These are phyloP conservation scores for Euphorbia pulcherrima DNA, from an alignment of 345 rosid species.

Conservation along the genomic window DNA sequence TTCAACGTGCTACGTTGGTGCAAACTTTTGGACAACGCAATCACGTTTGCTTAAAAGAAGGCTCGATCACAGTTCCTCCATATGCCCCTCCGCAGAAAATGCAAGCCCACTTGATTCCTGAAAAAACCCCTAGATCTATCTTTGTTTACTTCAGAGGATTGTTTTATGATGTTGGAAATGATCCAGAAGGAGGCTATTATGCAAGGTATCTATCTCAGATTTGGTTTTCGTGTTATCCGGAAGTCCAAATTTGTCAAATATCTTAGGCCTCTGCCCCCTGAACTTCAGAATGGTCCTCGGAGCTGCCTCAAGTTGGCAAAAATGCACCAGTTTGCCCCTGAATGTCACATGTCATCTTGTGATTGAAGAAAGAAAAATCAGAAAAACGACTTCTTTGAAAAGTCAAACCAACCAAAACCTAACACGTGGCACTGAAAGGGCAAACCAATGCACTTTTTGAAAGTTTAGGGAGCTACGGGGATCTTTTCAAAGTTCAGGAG, in stretches of 20 bases:
- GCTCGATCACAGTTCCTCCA: slow-evolving; percentile 88
- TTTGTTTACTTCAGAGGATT: slow-evolving; percentile 92
- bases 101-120: slow-evolving; percentile 77
- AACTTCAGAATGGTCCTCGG: no score
- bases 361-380: no score
- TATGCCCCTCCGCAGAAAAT: slow-evolving; percentile 96
- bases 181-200: slow-evolving; percentile 95
- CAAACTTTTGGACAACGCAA: slow-evolving; percentile 94
- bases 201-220: slow-evolving; percentile 64
- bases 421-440: no score
- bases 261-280: no score
- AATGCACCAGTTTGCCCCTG: no score
- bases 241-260: not conserved
- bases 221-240: not conserved
- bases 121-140: slow-evolving; percentile 74
- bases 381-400: no score
- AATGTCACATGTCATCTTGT: no score
- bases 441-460: no score
- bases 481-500: no score
- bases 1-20: slow-evolving; percentile 74
- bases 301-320: no score
- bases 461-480: no score
- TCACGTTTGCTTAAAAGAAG: slow-evolving; percentile 82
- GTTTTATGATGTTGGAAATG: slow-evolving; percentile 89
- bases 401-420: no score